Conservation (phyloP, 2,329 filamentous ascomycete genomes). For the Claviceps sp. region DNA sequence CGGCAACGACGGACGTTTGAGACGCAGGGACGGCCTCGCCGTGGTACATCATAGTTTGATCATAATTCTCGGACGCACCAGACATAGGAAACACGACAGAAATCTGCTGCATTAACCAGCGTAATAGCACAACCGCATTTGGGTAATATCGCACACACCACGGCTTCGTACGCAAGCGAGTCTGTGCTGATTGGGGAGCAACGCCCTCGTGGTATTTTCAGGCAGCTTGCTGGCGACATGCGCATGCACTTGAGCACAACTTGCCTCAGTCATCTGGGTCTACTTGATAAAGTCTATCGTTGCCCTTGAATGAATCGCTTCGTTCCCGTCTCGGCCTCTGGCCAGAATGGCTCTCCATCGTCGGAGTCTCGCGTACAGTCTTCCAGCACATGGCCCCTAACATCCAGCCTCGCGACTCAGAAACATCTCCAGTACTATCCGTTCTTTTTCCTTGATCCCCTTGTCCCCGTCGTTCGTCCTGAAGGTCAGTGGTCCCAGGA, state of each 20-base stretch:
- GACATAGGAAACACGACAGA: neutral
- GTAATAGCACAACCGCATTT: too few relatives aligned
- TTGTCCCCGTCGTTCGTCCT: conserved; percentile 43
- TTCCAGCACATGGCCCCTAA: conserved; percentile 13
- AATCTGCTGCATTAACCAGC: neutral
- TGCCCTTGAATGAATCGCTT: neutral
- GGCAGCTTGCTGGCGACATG: neutral
- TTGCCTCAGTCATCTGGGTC: neutral
- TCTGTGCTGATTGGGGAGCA: neutral
- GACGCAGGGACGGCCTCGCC: neutral
- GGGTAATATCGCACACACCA: neutral
- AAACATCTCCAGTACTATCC: conserved; percentile 58
- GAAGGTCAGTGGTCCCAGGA: conserved; percentile 53
- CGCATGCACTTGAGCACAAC: neutral
- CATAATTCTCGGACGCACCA: neutral
- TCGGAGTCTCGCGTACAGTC: neutral
- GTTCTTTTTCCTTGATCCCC: conserved; percentile 48
- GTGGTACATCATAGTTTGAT: neutral
- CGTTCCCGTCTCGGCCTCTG: neutral
- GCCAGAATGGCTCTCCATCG: neutral
- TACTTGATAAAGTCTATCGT: neutral
- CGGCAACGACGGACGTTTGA: neutral
- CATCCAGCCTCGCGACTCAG: conserved; percentile 19
- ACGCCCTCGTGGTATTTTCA: neutral
- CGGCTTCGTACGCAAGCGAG: neutral